These are phyloP conservation scores for Fusarium sp. DNA, from an alignment of 2,329 filamentous ascomycete species.

Conservation along the genomic window DNA sequence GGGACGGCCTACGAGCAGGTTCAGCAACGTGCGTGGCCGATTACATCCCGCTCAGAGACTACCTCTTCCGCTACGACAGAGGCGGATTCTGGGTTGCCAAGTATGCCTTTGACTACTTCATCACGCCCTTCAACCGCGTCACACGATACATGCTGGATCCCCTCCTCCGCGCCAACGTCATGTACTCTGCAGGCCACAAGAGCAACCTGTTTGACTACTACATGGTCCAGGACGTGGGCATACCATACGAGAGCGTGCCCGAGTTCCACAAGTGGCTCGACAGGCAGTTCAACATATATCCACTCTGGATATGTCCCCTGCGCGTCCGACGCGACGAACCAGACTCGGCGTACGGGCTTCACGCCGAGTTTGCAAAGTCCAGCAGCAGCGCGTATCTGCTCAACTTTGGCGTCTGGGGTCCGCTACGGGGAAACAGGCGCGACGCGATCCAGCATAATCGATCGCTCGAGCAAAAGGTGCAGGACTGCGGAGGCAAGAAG, in stretches of 20 bases:
- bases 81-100: slow-evolving; percentile 74
- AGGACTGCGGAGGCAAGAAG: slow-evolving; percentile 70
- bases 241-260: slow-evolving; percentile 54
- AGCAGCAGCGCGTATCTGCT: slow-evolving; percentile 54
- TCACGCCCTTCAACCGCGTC: slow-evolving; percentile 69
- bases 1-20: slow-evolving; percentile 41
- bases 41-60: slow-evolving; percentile 69
- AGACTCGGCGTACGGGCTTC: slow-evolving; percentile 56
- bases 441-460: slow-evolving; percentile 65
- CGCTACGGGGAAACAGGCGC: slow-evolving; percentile 52
- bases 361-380: slow-evolving; percentile 56
- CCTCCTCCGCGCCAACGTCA: slow-evolving; percentile 69
- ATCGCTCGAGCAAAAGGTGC: slow-evolving; percentile 66
- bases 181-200: slow-evolving; percentile 72
- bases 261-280: slow-evolving; percentile 61
- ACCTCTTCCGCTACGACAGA: slow-evolving; percentile 76
- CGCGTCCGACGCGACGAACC: slow-evolving; percentile 54
- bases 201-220: slow-evolving; percentile 67
- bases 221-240: slow-evolving; percentile 71
- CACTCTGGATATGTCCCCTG: slow-evolving; percentile 66
- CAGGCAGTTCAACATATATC: slow-evolving; percentile 57
- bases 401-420: slow-evolving; percentile 72
- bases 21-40: slow-evolving; percentile 51
- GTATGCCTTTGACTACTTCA: slow-evolving; percentile 71
- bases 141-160: slow-evolving; percentile 69